Conservation (phyloP, 2,329 filamentous ascomycete species). For the Tolypocladium ophioglossoides region DNA sequence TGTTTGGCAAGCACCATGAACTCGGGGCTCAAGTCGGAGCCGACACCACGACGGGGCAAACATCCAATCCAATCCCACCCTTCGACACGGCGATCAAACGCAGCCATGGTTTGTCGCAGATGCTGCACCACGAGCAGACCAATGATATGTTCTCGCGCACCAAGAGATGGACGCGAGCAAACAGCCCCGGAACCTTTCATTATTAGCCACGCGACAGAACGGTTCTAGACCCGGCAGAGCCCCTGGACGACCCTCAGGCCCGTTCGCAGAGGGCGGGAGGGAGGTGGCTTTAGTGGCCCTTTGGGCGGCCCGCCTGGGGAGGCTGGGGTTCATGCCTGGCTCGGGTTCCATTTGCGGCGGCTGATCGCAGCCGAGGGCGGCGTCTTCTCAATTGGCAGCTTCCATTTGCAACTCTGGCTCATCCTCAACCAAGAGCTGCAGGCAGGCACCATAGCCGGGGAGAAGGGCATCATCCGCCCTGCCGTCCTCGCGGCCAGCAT, state of each 20-base stretch:
- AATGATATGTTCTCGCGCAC: background rate
- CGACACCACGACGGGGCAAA: background rate
- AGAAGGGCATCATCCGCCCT: background rate
- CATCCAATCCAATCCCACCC: background rate
- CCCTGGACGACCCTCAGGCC: background rate
- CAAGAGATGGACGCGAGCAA: no score
- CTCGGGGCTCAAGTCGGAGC: background rate
- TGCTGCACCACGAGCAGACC: background rate
- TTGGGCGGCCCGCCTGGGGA: no score
- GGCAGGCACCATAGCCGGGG: background rate
- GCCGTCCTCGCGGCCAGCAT: background rate
- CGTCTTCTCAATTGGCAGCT: no score
- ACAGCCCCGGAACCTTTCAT: no score
- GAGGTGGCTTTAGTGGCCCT: background rate
- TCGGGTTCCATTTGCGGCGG: background rate
- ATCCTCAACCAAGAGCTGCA: background rate
- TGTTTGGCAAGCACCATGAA: background rate
- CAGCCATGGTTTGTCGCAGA: background rate
- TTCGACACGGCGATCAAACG: background rate
- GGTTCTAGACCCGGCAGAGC: background rate
- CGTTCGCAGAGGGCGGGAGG: no score
- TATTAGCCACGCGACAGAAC: background rate
- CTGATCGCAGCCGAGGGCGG: no score
- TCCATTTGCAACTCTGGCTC: background rate
- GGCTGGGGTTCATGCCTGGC: no score